These are phyloP conservation scores for Ceratobasidium sp. DNA, from an alignment of 1,284 basidiomycete genomes.

Conservation along the genomic window DNA sequence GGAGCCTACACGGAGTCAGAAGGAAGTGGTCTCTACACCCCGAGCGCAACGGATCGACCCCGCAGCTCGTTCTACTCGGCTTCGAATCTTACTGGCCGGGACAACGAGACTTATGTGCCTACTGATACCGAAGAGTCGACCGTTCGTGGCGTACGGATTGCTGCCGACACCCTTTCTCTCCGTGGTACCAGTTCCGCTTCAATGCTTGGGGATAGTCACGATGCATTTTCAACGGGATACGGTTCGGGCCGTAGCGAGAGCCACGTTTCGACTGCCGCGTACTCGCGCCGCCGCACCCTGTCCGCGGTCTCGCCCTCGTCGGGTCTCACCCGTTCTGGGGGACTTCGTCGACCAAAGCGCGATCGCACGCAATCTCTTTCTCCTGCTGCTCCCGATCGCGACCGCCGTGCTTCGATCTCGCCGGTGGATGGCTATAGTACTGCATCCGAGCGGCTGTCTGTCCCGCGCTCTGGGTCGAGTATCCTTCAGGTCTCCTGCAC, in stretches of 20 bases:
- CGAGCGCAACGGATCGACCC: conserved; percentile 34
- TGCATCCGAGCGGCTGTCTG: conserved; percentile 16
- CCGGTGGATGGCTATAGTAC: conserved; percentile 23
- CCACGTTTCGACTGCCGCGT: conserved; percentile 27
- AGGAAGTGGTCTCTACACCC: conserved; percentile 17
- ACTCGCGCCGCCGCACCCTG: conserved; percentile 30
- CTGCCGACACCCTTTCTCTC: conserved; percentile 66
- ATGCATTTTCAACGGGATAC: conserved; percentile 52
- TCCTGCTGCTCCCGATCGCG: conserved; percentile 23
- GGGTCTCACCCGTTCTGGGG: conserved; percentile 24
- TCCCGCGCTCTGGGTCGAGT: conserved; percentile 57
- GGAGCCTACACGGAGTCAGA: conserved; percentile 19
- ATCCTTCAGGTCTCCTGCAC: conserved; percentile 56
- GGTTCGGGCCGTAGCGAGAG: conserved; percentile 31
- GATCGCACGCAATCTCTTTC: conserved; percentile 28
- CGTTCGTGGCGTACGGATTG: conserved; percentile 58
- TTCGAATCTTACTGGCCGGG: conserved; percentile 27
- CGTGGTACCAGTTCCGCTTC: conserved; percentile 67
- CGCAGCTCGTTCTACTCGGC: conserved; percentile 39
- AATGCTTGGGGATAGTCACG: conserved; percentile 67
- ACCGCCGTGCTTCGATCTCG: conserved; percentile 6
- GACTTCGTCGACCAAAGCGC: conserved; percentile 26
- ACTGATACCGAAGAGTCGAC: conserved; percentile 41
- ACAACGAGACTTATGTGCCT: conserved; percentile 30
- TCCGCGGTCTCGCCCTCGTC: conserved; percentile 32